Evolutionary conservation across 257 asterid species (phyloP), one percentile per base, ranked within the genome.

Genomic region (Solanum lignicaule): DNA sequence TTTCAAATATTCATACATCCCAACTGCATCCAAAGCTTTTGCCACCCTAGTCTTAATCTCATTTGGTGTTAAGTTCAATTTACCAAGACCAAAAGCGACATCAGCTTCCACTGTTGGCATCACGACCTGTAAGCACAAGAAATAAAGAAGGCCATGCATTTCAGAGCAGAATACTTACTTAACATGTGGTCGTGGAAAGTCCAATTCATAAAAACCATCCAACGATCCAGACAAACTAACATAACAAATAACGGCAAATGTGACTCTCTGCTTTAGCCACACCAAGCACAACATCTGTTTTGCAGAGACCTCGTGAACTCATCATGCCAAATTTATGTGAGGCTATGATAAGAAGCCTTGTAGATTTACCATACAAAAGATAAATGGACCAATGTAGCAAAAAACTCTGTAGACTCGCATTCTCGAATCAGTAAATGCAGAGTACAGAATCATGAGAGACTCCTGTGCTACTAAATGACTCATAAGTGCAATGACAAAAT

Each of bases 61-160:
- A 72, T 90, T 92, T 82, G 88, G 87, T 75, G 91, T 78, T 88
- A 97, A 65, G 87, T 91, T 83, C 85, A 89, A 91, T 89, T 94
- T 97, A 82, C 99, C 98, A 62, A 97, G 98, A 87, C 99, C 99
- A 88, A 95, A 97, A 46, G 98, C 98, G 85, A 97, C 98, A 91
- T 97, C 99, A 78, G 98, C 99, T 90, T 95, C 98, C 85, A 97
- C 99, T 6, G 98, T 97, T 89, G 99, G 99, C 99, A 97, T 97
- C 88, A 97, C 99, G 43, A 97, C 99, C 99, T 97, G 95, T 87
- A 90, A 73, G 66, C 39, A 83, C 55, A 41, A 83, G 29, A 58
- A 48, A 81, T 29, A 48, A 18, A 46, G 68, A 81, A 46, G 11
- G 11, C 0, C 69, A 81, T 81, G 55, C 41, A 81, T 81, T 81